Evolutionary conservation across 2,329 filamentous ascomycete genomes (phyloP), one percentile per base, ranked within the genome.

Genomic region (Epichloe festucae): DNA sequence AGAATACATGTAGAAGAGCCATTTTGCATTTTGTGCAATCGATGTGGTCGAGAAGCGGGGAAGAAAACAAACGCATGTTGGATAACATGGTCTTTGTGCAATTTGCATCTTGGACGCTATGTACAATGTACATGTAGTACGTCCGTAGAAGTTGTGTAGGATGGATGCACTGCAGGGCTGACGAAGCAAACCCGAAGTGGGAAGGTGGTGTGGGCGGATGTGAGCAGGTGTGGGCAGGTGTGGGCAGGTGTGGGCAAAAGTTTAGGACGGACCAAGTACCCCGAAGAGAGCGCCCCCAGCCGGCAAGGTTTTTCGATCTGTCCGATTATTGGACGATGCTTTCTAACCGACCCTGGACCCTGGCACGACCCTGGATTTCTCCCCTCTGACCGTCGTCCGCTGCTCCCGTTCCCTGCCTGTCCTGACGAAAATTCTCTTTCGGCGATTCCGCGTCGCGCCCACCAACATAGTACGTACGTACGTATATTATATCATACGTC

Each of bases 311-410:
- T 43, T 52, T 58, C 64, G 62, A 67, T 67, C 64, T 60, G 45
- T 36, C 61, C 65, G 65, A 69, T 68, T 58, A 69, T 67, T 68
- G 66, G 66, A 48, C 50, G 54, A 50, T 50, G 46, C n/a, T 38
- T 47, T 3, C 36, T 35, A 46, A 49, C 45, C 51, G 48, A 51
- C 45, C 57, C 56, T 55, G 52, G 58, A 57, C 57, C 58, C 55
- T 56, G 57, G 54, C 56, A 56, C 56, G 62, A 63, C 65, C 61
- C 62, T 66, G 55, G 54, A 53, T 54, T 49, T 51, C 48, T 40
- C 21, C 48, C 48, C 38, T 27, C 38, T 31, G 44, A 40, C 36
- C 40, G 41, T 40, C 40, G 7, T 27, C 36, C 23, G 12, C n/a
- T 46, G 44, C 44, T 48, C 46, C 46, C 46, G 46, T 15, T 45